These are phyloP conservation scores for Phytophthora macrochlamydospora DNA, from an alignment of 352 stramenopile genomes.

Conservation along the genomic window DNA sequence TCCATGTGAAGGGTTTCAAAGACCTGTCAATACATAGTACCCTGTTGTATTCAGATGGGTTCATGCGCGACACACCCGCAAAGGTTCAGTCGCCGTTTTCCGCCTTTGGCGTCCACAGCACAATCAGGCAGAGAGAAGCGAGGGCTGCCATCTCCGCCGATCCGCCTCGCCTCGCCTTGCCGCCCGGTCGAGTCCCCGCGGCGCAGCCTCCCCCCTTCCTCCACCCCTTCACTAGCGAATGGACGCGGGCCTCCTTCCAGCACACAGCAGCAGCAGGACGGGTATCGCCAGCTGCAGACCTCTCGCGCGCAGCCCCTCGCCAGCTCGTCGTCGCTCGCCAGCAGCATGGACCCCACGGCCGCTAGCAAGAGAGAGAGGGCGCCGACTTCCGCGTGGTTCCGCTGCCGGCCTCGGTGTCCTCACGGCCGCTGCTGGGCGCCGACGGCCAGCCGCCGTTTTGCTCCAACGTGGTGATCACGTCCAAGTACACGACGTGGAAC, in stretches of 20 bases:
- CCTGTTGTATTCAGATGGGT: too few relatives aligned
- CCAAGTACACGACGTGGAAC: conserved; percentile 91
- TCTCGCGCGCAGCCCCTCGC: conserved; percentile 23
- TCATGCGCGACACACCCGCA: too few relatives aligned
- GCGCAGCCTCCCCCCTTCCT: not conserved
- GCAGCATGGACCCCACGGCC: conserved; percentile 8
- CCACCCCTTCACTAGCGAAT: conserved; percentile 14
- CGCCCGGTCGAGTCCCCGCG: too few relatives aligned
- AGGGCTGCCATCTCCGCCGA: not conserved
- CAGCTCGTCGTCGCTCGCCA: conserved; percentile 9
- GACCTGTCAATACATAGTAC: too few relatives aligned
- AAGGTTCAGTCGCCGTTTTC: too few relatives aligned
- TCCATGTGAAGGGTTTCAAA: too few relatives aligned
- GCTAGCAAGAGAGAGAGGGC: conserved; percentile 29
- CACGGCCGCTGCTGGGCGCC: conserved; percentile 8
- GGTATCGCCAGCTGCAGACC: conserved; percentile 42
- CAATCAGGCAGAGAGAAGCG: not conserved
- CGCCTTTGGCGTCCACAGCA: too few relatives aligned
- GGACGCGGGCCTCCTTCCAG: conserved; percentile 19
- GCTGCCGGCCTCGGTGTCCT: conserved; percentile 40
- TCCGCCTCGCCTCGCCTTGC: not conserved
- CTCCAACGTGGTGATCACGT: conserved; percentile 91
- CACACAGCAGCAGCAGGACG: conserved; percentile 14
- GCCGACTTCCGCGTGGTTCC: conserved; percentile 60
- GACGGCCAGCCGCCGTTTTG: conserved; percentile 45